phyloP scores from a whole-genome alignment of 306 rosid genomes.

The Cucurbita argyrosperma region DNA sequence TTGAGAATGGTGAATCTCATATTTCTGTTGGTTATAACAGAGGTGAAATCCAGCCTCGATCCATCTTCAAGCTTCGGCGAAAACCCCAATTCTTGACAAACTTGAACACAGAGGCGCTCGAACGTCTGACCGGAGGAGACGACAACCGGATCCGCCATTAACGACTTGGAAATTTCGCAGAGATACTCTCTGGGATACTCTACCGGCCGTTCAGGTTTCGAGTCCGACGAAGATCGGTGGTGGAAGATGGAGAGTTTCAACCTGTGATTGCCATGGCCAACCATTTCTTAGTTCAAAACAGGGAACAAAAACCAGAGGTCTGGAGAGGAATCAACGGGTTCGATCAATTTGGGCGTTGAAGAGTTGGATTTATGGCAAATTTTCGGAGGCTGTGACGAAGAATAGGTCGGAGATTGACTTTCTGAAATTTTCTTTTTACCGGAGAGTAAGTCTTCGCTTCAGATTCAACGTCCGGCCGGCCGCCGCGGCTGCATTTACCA shows the following conservation, averaged over 20 bases:
- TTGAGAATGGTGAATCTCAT: conserved; percentile 39
- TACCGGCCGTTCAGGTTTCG: conserved; percentile 10
- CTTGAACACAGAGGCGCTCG: conserved; percentile 54
- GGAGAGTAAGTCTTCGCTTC: no score
- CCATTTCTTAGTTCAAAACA: background rate
- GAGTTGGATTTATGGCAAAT: background rate
- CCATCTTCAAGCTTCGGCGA: conserved; percentile 44
- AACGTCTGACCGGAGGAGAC: conserved; percentile 83
- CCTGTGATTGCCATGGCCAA: conserved; percentile 2
- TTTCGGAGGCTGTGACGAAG: background rate
- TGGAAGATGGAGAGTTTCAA: background rate
- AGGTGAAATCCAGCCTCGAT: conserved; percentile 61
- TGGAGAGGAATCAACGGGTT: background rate
- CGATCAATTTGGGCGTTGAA: background rate
- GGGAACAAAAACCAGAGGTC: background rate
- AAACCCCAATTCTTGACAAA: conserved; percentile 38
- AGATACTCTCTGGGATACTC: conserved; percentile 45
- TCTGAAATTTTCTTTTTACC: background rate
- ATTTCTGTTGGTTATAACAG: conserved; percentile 42
- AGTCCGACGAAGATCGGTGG: conserved; percentile 15
- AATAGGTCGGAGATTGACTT: background rate
- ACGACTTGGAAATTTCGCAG: conserved; percentile 46
- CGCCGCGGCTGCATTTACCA: background rate
- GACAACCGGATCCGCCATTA: conserved; percentile 91
- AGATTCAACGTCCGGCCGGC: background rate